Conservation (phyloP, 2,329 filamentous ascomycete genomes). For the Neofusicoccum sp. region DNA sequence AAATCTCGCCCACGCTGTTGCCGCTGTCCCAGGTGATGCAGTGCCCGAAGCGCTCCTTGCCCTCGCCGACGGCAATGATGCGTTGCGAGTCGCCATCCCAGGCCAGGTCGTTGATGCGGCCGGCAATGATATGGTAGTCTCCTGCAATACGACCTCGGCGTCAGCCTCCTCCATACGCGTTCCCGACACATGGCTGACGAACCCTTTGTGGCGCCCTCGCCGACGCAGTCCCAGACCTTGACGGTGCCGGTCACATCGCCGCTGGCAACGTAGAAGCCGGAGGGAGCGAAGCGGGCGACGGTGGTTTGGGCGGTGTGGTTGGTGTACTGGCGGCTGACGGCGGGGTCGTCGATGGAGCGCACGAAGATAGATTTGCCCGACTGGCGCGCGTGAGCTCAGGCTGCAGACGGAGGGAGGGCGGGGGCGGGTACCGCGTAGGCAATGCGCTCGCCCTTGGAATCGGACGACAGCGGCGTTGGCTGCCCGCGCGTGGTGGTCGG, state of each 20-base stretch:
- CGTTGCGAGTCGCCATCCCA: conserved; percentile 98
- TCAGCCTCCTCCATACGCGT: not conserved
- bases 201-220: conserved; percentile 83
- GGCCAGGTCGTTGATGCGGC: conserved; percentile 91
- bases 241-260: conserved; percentile 84
- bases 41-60: conserved; percentile 88
- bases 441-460: conserved; percentile 86
- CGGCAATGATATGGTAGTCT: conserved; percentile 91
- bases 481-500: conserved; percentile 82
- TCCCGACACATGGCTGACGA: not conserved
- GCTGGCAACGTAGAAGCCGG: conserved; percentile 90
- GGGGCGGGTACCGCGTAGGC: conserved; percentile 74
- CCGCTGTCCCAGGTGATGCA: conserved; percentile 92
- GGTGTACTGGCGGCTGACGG: conserved; percentile 83
- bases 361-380: conserved; percentile 97
- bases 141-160: conserved; percentile 43
- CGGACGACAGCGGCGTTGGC: conserved; percentile 82
- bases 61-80: conserved; percentile 93
- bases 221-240: conserved; percentile 84
- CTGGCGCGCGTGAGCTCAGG: conserved; percentile 44
- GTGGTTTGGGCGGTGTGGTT: conserved; percentile 86
- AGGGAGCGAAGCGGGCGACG: conserved; percentile 90
- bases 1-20: conserved; percentile 92
- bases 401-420: not conserved
- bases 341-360: conserved; percentile 87